phyloP scores from a whole-genome alignment of 306 rosid genomes.

The Malus sylvestris region DNA sequence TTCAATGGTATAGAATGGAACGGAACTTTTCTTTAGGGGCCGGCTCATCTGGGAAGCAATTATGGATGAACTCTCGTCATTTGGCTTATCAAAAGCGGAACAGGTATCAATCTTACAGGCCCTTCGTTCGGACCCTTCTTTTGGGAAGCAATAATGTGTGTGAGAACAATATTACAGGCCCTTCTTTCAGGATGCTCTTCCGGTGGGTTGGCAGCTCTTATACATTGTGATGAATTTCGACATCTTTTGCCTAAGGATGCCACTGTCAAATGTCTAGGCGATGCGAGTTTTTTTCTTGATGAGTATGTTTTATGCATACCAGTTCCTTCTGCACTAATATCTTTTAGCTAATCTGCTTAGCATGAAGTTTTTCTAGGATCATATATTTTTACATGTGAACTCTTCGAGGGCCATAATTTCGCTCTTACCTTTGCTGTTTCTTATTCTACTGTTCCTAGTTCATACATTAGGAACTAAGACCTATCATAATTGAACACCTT shows the following conservation, averaged over 20 bases:
- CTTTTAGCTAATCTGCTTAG: not conserved
- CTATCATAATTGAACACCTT: not conserved
- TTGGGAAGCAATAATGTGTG: conserved; percentile 49
- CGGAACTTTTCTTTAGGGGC: conserved; percentile 72
- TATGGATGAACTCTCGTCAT: conserved; percentile 65
- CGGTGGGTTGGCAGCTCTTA: conserved; percentile 87
- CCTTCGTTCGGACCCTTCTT: conserved; percentile 83
- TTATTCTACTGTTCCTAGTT: not conserved
- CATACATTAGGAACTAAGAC: not conserved
- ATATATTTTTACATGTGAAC: not conserved
- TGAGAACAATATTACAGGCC: conserved; percentile 49
- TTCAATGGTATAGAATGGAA: conserved; percentile 37
- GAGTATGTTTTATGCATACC: conserved; percentile 61
- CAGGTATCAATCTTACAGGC: conserved; percentile 76
- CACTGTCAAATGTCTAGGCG: conserved; percentile 83
- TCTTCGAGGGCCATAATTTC: not conserved
- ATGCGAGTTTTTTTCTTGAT: conserved; percentile 92
- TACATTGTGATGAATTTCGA: conserved; percentile 80
- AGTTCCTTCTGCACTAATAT: conserved; percentile 12
- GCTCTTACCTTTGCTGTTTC: not conserved
- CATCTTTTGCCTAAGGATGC: conserved; percentile 44
- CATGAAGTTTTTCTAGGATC: not conserved
- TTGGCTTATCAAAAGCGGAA: conserved; percentile 71
- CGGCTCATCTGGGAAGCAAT: conserved; percentile 82
- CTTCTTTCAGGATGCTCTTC: conserved; percentile 97